Percentiles rank a stretch among this genome's conserved stretches.
Evolutionary conservation across 2,329 filamentous ascomycete genomes (phyloP).

Genomic region (Arthrobotrys sphaeroides): DNA sequence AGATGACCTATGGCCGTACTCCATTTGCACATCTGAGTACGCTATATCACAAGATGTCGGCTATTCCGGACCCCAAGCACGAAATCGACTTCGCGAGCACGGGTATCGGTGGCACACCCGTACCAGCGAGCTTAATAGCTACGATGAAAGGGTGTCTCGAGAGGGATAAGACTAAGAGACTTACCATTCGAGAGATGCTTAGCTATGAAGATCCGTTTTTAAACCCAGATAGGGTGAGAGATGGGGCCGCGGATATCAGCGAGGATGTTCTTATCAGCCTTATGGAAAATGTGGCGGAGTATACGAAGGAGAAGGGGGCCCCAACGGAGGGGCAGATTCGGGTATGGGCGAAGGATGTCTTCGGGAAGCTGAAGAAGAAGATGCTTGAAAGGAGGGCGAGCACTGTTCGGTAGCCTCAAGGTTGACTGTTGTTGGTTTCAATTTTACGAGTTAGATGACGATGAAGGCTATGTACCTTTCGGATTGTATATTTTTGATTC

Average conservation of each 20-base stretch:
- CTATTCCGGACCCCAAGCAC: conserved; percentile 82
- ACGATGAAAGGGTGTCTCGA: conserved; percentile 72
- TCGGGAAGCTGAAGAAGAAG: conserved; percentile 56
- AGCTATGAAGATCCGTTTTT: conserved; percentile 71
- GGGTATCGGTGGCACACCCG: conserved; percentile 72
- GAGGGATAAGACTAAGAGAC: conserved; percentile 71
- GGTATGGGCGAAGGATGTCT: conserved; percentile 58
- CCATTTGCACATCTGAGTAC: conserved; percentile 93
- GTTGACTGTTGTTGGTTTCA: background rate
- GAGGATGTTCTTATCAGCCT: conserved; percentile 57
- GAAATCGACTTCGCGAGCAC: conserved; percentile 75
- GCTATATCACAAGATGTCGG: conserved; percentile 84
- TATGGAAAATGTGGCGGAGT: conserved; percentile 58
- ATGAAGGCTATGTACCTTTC: background rate
- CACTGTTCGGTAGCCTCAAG: background rate
- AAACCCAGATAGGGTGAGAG: conserved; percentile 64
- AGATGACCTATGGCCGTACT: conserved; percentile 97
- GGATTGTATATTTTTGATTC: conserved; percentile 18
- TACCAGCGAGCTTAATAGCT: conserved; percentile 69
- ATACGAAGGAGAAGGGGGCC: conserved; percentile 56
- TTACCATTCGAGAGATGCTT: conserved; percentile 72
- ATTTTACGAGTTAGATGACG: conserved; percentile 12
- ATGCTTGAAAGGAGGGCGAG: conserved; percentile 55
- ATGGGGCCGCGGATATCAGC: conserved; percentile 56
- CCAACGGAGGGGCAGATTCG: conserved; percentile 56